Percentiles rank a stretch among this genome's conserved stretches.
These are phyloP conservation scores for Artemisia argyi DNA, from an alignment of 129 eudicot species.

Conservation along the genomic window DNA sequence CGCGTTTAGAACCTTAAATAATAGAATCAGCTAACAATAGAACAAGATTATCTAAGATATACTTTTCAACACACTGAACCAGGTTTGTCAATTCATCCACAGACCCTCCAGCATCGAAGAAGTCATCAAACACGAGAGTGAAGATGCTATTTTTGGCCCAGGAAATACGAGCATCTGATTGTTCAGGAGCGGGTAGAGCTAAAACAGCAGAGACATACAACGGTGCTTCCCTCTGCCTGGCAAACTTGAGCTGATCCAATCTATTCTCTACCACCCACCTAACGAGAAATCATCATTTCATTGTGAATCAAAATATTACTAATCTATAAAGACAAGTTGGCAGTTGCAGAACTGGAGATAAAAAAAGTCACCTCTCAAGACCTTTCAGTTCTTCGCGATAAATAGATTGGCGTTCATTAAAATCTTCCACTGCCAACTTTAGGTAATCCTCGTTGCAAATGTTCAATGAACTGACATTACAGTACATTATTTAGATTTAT, in stretches of 20 bases:
- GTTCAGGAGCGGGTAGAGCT: slow-evolving; percentile 52
- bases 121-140: slow-evolving; percentile 62
- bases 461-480: slow-evolving; percentile 48
- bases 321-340: too few species aligned
- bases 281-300: neutral
- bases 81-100: slow-evolving; percentile 15
- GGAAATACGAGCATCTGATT: slow-evolving; percentile 71
- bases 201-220: slow-evolving; percentile 66
- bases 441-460: slow-evolving; percentile 53
- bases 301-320: neutral
- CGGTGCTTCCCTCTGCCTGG: slow-evolving; percentile 52
- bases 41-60: neutral
- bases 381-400: slow-evolving; percentile 57
- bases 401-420: slow-evolving; percentile 58
- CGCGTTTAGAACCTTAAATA: neutral
- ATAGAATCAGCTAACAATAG: neutral
- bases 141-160: slow-evolving; percentile 71
- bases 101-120: slow-evolving; percentile 49
- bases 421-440: slow-evolving; percentile 68
- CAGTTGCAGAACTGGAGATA: neutral
- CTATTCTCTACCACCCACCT: slow-evolving; percentile 68
- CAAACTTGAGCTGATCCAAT: slow-evolving; percentile 64
- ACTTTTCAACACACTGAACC: slow-evolving; percentile 24
- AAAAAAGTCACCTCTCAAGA: slow-evolving; percentile 56
- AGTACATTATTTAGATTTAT: neutral